These are phyloP conservation scores for Botrytis sinoallii DNA, from an alignment of 2,329 filamentous ascomycete genomes.

Conservation along the genomic window DNA sequence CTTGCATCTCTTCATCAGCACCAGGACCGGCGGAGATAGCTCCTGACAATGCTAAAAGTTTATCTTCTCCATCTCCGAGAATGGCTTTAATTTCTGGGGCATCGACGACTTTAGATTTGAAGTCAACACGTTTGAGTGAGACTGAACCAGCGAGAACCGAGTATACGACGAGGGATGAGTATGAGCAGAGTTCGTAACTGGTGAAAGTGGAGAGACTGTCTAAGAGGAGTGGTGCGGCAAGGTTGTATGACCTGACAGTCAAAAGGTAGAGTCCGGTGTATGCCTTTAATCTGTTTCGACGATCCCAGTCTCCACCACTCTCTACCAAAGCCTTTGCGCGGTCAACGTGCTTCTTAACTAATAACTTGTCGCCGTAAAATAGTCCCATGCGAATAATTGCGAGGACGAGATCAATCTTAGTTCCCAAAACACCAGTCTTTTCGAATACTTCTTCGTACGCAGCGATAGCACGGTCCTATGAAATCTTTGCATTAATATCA, in stretches of 20 bases:
- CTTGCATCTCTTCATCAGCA: conserved; percentile 73
- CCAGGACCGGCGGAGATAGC: conserved; percentile 78
- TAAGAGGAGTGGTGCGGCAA: conserved; percentile 87
- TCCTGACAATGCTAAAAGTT: conserved; percentile 76
- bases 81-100: conserved; percentile 98
- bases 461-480: conserved; percentile 86
- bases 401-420: conserved; percentile 94
- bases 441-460: conserved; percentile 92
- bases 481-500: conserved; percentile 25
- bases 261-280: conserved; percentile 94
- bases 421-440: conserved; percentile 94
- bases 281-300: conserved; percentile 95
- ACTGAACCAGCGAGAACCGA: conserved; percentile 92
- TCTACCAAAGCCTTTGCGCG: conserved; percentile 88
- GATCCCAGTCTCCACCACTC: conserved; percentile 96
- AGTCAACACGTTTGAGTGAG: conserved; percentile 93
- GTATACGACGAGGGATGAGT: conserved; percentile 92
- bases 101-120: conserved; percentile 98
- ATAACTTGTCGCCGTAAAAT: conserved; percentile 90
- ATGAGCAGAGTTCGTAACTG: conserved; percentile 96
- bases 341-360: conserved; percentile 92
- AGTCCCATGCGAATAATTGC: conserved; percentile 94
- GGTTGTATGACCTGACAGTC: conserved; percentile 84
- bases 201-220: conserved; percentile 98
- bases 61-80: conserved; percentile 84